These are phyloP conservation scores for Salix purpurea DNA, from an alignment of 345 rosid genomes.

Conservation along the genomic window DNA sequence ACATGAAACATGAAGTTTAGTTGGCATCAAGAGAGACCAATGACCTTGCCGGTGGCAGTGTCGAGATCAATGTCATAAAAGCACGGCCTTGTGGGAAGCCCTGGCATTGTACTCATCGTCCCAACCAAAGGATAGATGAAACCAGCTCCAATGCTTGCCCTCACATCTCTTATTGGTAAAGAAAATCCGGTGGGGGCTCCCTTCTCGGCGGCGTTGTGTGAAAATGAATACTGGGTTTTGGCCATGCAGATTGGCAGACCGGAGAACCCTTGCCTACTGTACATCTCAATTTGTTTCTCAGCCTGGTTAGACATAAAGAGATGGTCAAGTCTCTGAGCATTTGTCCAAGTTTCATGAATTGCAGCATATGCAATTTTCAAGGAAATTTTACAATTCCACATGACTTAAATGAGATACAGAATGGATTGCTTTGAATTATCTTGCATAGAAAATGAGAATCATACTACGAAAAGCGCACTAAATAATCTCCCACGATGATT, in stretches of 20 bases:
- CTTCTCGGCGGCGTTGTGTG: constrained; percentile 69
- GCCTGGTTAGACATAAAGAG: constrained; percentile 48
- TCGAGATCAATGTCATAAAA: constrained; percentile 88
- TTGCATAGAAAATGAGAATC: too few species aligned
- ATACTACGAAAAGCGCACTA: not conserved
- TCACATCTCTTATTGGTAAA: constrained; percentile 83
- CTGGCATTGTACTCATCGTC: constrained; percentile 98
- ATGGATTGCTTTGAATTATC: not conserved
- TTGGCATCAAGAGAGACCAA: constrained; percentile 65
- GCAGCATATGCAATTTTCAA: not conserved
- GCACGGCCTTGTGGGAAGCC: constrained; percentile 97
- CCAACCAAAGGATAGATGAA: constrained; percentile 95
- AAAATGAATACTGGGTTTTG: constrained; percentile 92
- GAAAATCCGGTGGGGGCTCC: constrained; percentile 86
- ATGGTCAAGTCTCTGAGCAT: not conserved
- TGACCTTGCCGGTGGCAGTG: constrained; percentile 74
- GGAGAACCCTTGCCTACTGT: constrained; percentile 79
- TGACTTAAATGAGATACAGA: not conserved
- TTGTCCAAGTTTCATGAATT: not conserved
- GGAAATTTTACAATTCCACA: too few species aligned
- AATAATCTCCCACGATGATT: not conserved
- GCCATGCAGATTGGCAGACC: constrained; percentile 98
- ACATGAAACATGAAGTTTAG: not conserved
- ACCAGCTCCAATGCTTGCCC: constrained; percentile 97
- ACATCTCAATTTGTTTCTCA: constrained; percentile 95